Evolutionary conservation across 2,329 filamentous ascomycete species (phyloP), one percentile per base, ranked within the genome.

Genomic region (Aspergillus udagawae): DNA sequence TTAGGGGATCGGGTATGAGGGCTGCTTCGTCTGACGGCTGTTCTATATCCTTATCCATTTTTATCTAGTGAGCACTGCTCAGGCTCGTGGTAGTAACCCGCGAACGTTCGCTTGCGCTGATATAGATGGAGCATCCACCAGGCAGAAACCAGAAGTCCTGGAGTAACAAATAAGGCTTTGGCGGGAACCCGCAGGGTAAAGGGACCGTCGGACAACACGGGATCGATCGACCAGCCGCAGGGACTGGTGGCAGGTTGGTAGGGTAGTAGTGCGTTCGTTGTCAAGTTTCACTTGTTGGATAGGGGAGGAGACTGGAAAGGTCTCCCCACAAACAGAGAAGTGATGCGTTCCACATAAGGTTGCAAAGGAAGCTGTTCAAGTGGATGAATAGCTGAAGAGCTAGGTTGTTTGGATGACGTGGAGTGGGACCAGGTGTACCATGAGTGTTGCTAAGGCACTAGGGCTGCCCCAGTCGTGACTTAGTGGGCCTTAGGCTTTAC

Each of bases 1-100:
- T 54, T 2, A 66, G 67, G 7, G 64, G 49, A 17, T 64, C 70
- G 2, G 69, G 68, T 32, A 65, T 57, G 41, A 67, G 64, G 35
- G 65, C 67, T 29, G 71, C 68, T 27, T 71, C 70, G 48, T 72
- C 70, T 7, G 68, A 70, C 12, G 66, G 63, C 51, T 60, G 54
- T 21, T 53, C 63, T 17, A 62, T 51, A 55, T 70, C 65, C 52
- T 66, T 61, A 54, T 55, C 62, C 35, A 64, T 56, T 52, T 60
- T 63, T 55, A 45, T 21, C 1, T 21, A 45, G 9, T 20, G 17
- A n/a, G 20, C 8, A 17, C 41, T 28, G 28, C 28, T 2, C 28
- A 28, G 28, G 7, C 28, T 28, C 28, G 28, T 28, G 28, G 28
- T 3, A 29, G 12, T 32, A 14, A 14, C 5, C 12, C 29, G 12